Evolutionary conservation across 192 early-diverging fungal genomes (phyloP).

Genomic region (Allomyces arbusculus): DNA sequence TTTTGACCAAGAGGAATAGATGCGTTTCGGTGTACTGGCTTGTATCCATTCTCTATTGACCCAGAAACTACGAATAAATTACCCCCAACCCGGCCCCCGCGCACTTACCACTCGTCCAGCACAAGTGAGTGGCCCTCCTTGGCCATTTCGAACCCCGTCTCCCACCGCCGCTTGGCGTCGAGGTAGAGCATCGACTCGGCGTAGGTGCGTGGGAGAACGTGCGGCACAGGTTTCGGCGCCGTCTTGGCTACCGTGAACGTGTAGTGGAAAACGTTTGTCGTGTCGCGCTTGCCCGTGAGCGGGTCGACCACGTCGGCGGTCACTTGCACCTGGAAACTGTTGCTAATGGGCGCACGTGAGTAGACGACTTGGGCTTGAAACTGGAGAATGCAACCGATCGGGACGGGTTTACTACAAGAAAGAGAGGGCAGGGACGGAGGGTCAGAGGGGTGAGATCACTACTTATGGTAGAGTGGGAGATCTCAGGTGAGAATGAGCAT

Average conservation of each 20-base stretch:
- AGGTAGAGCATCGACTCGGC: slow-evolving; percentile 62
- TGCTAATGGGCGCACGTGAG: slow-evolving; percentile 27
- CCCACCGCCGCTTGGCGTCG: slow-evolving; percentile 43
- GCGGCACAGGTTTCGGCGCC: slow-evolving; percentile 21
- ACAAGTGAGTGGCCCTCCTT: neutral
- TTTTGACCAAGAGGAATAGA: too few species aligned
- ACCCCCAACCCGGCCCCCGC: too few species aligned
- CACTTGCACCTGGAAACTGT: slow-evolving; percentile 44
- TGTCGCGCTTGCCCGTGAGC: slow-evolving; percentile 27
- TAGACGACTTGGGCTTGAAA: slow-evolving; percentile 64
- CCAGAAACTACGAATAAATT: too few species aligned
- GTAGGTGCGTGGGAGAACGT: slow-evolving; percentile 57
- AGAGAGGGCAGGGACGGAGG: too few species aligned
- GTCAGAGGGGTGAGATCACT: too few species aligned
- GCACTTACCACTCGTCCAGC: neutral
- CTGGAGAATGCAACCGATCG: slow-evolving; percentile 51
- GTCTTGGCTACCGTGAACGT: slow-evolving; percentile 31
- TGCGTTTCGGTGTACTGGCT: too few species aligned
- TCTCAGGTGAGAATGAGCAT: too few species aligned
- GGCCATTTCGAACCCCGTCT: slow-evolving; percentile 8
- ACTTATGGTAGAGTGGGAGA: too few species aligned
- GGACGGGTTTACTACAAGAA: slow-evolving; percentile 43
- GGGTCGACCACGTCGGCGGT: slow-evolving; percentile 62
- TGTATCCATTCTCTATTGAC: too few species aligned
- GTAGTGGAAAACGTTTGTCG: slow-evolving; percentile 77